Conservation (phyloP, 345 rosid genomes). For the Citrus reticulata region DNA sequence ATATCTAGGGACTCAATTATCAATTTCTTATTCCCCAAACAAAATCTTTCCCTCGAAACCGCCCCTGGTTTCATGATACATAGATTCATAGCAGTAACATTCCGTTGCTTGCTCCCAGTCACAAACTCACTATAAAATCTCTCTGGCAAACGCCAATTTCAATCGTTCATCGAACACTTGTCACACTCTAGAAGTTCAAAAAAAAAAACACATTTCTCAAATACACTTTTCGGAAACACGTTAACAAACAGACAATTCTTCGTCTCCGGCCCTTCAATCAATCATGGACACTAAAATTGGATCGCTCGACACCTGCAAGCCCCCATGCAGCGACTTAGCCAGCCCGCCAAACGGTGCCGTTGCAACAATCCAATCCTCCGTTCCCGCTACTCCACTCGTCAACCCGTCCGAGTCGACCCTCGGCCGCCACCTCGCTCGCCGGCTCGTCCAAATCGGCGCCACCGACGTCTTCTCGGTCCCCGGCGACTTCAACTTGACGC, state of each 20-base stretch:
- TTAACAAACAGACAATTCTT: not conserved
- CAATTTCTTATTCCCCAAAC: no score
- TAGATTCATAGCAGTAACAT: not conserved
- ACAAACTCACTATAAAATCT: not conserved
- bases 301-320: constrained; percentile 39
- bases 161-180: not conserved
- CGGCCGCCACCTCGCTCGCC: constrained; percentile 66
- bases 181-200: not conserved
- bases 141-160: not conserved
- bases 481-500: constrained; percentile 76
- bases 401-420: constrained; percentile 44
- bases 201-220: no score
- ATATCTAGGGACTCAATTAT: no score
- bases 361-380: constrained; percentile 30
- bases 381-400: constrained; percentile 19
- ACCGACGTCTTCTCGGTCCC: constrained; percentile 66
- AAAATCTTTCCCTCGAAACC: not conserved
- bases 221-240: not conserved
- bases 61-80: constrained; percentile 1
- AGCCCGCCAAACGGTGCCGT: constrained; percentile 35
- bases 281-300: constrained; percentile 55
- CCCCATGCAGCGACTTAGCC: constrained; percentile 36
- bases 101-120: accelerated
- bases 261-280: not conserved
- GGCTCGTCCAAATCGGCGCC: constrained; percentile 54